phyloP scores from a whole-genome alignment of 768 basidiomycete genomes.

The Xanthoconium stramineum region DNA sequence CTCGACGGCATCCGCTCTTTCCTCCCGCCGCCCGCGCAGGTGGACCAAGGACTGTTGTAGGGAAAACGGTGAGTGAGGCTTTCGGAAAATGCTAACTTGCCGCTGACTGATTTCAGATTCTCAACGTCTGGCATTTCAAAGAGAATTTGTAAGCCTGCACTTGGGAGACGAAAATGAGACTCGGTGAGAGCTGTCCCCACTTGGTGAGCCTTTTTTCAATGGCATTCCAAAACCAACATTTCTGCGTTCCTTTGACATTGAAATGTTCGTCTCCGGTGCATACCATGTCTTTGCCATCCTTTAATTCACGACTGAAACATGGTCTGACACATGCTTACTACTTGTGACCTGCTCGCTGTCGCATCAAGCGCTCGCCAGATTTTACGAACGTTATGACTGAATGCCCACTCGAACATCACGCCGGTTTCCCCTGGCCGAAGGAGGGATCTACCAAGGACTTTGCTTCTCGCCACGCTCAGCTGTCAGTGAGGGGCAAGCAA shows the following conservation, averaged over 20 bases:
- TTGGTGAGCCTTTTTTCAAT: constrained; percentile 12
- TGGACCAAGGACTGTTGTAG: constrained; percentile 5
- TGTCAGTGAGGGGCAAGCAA: constrained; percentile 7
- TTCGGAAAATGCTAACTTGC: background rate
- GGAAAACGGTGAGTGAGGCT: background rate
- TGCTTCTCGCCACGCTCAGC: background rate
- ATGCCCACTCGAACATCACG: constrained; percentile 8
- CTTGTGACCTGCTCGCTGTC: background rate
- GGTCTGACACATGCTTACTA: constrained; percentile 2
- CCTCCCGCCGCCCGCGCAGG: background rate
- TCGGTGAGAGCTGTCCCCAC: constrained; percentile 5
- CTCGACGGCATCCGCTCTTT: constrained; percentile 1
- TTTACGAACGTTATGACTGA: constrained; percentile 22
- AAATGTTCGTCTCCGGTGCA: background rate
- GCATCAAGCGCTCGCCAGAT: constrained; percentile 12
- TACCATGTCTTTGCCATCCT: background rate
- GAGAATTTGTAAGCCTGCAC: background rate
- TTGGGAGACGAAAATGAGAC: constrained; percentile 3
- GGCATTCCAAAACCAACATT: background rate
- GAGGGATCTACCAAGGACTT: constrained; percentile 4
- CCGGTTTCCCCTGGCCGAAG: background rate
- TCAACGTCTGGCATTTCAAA: background rate
- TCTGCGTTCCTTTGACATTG: background rate
- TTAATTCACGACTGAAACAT: constrained; percentile 4
- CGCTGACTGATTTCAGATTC: background rate